Percentiles rank a stretch among this genome's conserved stretches.
Evolutionary conservation across 1,139 yeast species (phyloP).

Genomic region (Hyphopichia burtonii): DNA sequence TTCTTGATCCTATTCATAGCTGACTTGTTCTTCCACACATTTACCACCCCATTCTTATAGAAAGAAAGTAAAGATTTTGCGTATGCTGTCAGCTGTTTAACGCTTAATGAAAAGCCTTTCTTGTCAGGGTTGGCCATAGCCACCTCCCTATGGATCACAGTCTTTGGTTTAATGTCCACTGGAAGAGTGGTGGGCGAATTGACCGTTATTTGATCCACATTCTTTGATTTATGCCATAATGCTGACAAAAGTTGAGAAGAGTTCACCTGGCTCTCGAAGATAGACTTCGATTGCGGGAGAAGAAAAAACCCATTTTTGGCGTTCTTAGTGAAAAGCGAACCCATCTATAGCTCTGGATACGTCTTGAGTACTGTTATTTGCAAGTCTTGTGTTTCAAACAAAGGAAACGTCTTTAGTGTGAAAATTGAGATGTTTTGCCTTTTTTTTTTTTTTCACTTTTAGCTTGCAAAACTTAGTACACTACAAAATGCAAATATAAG

Average conservation of each 20-base stretch:
- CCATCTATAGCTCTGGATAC: neutral
- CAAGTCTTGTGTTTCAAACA: too few relatives aligned
- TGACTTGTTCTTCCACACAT: constrained; percentile 47
- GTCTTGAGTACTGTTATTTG: too few relatives aligned
- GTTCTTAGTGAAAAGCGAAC: neutral
- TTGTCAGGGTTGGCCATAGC: constrained; percentile 17
- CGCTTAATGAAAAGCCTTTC: constrained; percentile 20
- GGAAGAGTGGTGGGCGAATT: constrained; percentile 45
- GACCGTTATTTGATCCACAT: constrained; percentile 8
- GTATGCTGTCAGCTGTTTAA: constrained; percentile 36
- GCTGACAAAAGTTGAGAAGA: constrained; percentile 16
- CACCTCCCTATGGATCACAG: constrained; percentile 28
- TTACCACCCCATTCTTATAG: constrained; percentile 52
- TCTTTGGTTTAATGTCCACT: constrained; percentile 28
- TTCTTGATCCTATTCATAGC: constrained; percentile 21
- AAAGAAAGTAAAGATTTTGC: constrained; percentile 43
- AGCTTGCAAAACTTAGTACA: too few relatives aligned
- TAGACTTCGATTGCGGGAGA: constrained; percentile 16
- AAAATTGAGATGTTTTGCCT: too few relatives aligned
- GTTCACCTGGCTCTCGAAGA: constrained; percentile 11
- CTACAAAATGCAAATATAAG: too few relatives aligned
- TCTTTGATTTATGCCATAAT: constrained; percentile 13
- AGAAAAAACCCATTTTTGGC: neutral
- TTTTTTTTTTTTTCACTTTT: too few relatives aligned
- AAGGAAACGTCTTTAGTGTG: too few relatives aligned